phyloP scores from a whole-genome alignment of 192 early-diverging fungal genomes.

The Thamnidium elegans region DNA sequence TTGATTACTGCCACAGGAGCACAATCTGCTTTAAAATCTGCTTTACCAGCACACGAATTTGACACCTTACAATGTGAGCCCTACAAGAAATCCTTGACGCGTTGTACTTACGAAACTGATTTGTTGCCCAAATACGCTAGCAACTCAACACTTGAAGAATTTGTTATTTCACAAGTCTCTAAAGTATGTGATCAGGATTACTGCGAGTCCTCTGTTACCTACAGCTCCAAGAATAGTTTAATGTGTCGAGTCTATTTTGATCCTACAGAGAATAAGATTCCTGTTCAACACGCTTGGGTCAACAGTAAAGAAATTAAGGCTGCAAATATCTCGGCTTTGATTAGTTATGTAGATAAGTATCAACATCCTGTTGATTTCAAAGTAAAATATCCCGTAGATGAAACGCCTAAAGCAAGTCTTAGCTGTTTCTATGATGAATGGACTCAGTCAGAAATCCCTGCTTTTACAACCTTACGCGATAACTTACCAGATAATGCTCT shows the following conservation, averaged over 20 bases:
- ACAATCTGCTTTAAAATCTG: slow-evolving; percentile 13
- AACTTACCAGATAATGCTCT: slow-evolving; percentile 35
- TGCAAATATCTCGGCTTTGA: slow-evolving; percentile 12
- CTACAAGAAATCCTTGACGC: neutral
- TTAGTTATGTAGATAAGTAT: slow-evolving; percentile 10
- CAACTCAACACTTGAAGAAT: neutral
- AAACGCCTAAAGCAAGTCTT: slow-evolving; percentile 8
- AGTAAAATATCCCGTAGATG: slow-evolving; percentile 13
- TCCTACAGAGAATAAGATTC: slow-evolving; percentile 6
- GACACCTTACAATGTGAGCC: slow-evolving; percentile 5
- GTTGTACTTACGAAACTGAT: slow-evolving; percentile 3
- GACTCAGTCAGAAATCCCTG: slow-evolving; percentile 40
- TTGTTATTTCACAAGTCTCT: neutral
- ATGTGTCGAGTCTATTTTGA: slow-evolving; percentile 32
- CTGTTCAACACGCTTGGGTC: slow-evolving; percentile 3
- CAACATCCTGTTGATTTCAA: slow-evolving; percentile 5
- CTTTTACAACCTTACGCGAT: slow-evolving; percentile 38
- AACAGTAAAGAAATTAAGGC: neutral
- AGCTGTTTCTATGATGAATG: slow-evolving; percentile 54
- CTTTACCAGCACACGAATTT: slow-evolving; percentile 5
- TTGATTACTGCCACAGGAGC: slow-evolving; percentile 24
- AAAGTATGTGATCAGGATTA: slow-evolving; percentile 16
- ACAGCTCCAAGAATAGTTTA: slow-evolving; percentile 34
- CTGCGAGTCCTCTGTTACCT: slow-evolving; percentile 27
- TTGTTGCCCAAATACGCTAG: slow-evolving; percentile 7